These are phyloP conservation scores for Solanum peruvianum DNA, from an alignment of 257 asterid genomes.

Conservation along the genomic window DNA sequence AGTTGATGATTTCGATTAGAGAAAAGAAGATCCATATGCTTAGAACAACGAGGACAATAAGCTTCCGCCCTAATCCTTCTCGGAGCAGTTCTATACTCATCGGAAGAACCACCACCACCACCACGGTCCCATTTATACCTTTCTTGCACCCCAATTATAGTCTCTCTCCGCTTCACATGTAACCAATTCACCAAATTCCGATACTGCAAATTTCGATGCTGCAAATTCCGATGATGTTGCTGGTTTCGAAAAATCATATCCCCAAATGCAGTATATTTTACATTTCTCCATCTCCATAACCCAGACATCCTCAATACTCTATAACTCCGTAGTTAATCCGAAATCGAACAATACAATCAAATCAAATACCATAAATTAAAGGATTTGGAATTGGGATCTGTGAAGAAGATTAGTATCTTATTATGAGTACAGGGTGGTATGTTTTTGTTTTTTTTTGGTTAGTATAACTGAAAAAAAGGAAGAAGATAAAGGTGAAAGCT, in stretches of 20 bases:
- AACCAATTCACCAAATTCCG: conserved; percentile 31
- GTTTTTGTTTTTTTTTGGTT: background rate
- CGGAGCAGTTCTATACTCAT: conserved; percentile 8
- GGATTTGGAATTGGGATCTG: background rate
- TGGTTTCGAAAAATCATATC: background rate
- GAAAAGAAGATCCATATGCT: conserved; percentile 82
- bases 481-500: background rate
- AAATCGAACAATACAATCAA: background rate
- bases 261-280: conserved; percentile 22
- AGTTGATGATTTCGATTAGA: conserved; percentile 49
- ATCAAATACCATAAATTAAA: background rate
- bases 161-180: conserved; percentile 48
- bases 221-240: conserved; percentile 10
- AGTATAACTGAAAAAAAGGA: background rate
- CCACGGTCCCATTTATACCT: conserved; percentile 65
- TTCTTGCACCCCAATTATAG: conserved; percentile 53
- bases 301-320: conserved; percentile 29
- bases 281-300: conserved; percentile 51
- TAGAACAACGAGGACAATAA: conserved; percentile 89
- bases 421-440: background rate
- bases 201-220: background rate
- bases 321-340: background rate
- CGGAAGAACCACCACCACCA: conserved; percentile 8
- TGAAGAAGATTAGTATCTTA: background rate
- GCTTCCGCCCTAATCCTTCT: conserved; percentile 85